Evolutionary conservation across 331 rosid species (phyloP).

Genomic region (Pyrus hybrid): DNA sequence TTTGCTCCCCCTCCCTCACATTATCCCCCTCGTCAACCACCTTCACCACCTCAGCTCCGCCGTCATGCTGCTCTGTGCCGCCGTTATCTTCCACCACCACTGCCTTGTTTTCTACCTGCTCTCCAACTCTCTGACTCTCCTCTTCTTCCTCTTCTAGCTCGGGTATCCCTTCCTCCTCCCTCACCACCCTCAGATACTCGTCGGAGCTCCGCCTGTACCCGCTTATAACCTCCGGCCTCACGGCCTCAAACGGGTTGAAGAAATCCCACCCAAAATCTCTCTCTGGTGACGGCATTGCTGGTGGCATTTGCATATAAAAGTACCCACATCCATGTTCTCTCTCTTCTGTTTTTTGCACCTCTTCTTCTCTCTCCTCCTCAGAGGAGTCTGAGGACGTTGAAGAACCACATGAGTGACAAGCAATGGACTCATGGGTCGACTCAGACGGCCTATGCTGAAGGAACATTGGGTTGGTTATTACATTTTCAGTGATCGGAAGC

Average conservation of each 20-base stretch:
- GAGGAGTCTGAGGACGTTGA: conserved; percentile 49
- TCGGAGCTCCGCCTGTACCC: conserved; percentile 55
- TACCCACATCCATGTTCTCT: conserved; percentile 38
- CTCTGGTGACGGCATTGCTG: conserved; percentile 67
- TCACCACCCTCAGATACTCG: conserved; percentile 77
- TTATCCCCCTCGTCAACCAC: conserved; percentile 34
- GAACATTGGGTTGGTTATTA: conserved; percentile 77
- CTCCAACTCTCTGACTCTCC: conserved; percentile 34
- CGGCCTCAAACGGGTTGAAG: conserved; percentile 71
- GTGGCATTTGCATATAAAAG: conserved; percentile 78
- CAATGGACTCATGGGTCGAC: conserved; percentile 54
- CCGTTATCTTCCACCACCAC: conserved; percentile 34
- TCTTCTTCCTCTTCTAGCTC: conserved; percentile 85
- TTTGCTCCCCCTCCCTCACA: conserved; percentile 37
- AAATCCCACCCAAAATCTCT: conserved; percentile 92
- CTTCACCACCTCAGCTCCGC: conserved; percentile 34
- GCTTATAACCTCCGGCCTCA: conserved; percentile 58
- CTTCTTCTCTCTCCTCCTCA: conserved; percentile 44
- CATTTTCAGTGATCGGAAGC: conserved; percentile 39
- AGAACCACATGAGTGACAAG: conserved; percentile 45
- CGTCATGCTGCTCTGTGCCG: conserved; percentile 24
- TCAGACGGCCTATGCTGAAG: conserved; percentile 71
- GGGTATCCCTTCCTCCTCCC: conserved; percentile 98
- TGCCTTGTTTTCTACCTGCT: conserved; percentile 34
- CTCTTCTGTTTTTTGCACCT: conserved; percentile 2